These are phyloP conservation scores for Drechslerella dactyloides DNA, from an alignment of 2,329 filamentous ascomycete species.

Conservation along the genomic window DNA sequence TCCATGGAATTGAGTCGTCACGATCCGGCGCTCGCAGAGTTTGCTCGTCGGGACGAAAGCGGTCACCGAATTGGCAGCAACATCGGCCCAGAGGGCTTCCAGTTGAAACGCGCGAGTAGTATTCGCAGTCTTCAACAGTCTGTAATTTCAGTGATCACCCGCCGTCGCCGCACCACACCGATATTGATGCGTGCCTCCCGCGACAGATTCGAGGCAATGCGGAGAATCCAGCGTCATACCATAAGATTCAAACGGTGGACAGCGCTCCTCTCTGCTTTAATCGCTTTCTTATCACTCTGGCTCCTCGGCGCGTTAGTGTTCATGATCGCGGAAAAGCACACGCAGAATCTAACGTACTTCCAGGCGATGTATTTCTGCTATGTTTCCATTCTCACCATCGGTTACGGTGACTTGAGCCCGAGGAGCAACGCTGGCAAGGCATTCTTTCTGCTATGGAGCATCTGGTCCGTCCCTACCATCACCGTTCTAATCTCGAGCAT, in stretches of 20 bases:
- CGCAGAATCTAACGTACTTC: constrained; percentile 72
- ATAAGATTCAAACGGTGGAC: constrained; percentile 74
- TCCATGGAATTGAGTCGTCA: constrained; percentile 36
- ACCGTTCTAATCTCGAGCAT: constrained; percentile 85
- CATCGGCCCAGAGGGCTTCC: neutral
- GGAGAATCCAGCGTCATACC: constrained; percentile 73
- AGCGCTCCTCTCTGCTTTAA: constrained; percentile 71
- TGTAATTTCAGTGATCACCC: constrained; percentile 17
- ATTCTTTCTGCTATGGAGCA: constrained; percentile 89
- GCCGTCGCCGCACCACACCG: constrained; percentile 20
- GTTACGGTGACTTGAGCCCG: constrained; percentile 81
- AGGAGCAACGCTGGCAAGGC: constrained; percentile 78
- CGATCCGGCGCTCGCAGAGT: constrained; percentile 28
- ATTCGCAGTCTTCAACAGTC: constrained; percentile 23
- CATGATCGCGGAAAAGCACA: constrained; percentile 64
- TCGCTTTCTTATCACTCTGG: constrained; percentile 78
- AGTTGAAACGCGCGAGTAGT: constrained; percentile 18
- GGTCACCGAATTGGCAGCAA: neutral
- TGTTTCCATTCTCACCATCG: constrained; percentile 80
- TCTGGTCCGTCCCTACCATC: constrained; percentile 85
- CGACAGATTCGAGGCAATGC: constrained; percentile 73
- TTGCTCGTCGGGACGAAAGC: constrained; percentile 7
- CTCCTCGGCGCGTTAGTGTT: constrained; percentile 80
- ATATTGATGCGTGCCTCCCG: constrained; percentile 47
- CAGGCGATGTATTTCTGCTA: constrained; percentile 85